These are phyloP conservation scores for Globisporangium carolinianum DNA, from an alignment of 352 stramenopile genomes.

Conservation along the genomic window DNA sequence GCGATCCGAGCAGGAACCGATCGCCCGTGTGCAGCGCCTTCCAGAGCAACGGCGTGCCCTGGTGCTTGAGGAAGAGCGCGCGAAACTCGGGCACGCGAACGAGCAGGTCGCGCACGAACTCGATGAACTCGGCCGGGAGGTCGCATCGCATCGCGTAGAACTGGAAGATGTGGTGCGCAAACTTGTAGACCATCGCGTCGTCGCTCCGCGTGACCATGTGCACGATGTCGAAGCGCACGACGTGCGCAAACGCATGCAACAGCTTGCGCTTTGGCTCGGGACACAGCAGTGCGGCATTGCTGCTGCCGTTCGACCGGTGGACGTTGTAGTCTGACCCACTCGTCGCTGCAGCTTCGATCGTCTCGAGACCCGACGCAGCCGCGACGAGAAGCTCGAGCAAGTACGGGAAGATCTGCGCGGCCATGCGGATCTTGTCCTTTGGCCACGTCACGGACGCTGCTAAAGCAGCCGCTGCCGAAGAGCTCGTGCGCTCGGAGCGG, in stretches of 20 bases:
- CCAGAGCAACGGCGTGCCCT: constrained; percentile 36
- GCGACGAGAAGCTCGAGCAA: constrained; percentile 32
- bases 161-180: constrained; percentile 44
- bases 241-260: constrained; percentile 23
- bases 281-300: too few relatives aligned
- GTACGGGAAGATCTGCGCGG: constrained; percentile 24
- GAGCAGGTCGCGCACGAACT: constrained; percentile 36
- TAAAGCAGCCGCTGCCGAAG: neutral
- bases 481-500: neutral
- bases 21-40: constrained; percentile 33
- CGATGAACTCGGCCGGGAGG: constrained; percentile 27
- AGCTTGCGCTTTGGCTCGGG: constrained; percentile 16
- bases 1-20: constrained; percentile 5
- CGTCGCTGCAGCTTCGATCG: constrained; percentile 6
- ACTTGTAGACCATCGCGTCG: constrained; percentile 26
- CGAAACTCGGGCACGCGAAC: constrained; percentile 26
- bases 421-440: constrained; percentile 28
- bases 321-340: neutral
- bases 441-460: constrained; percentile 12
- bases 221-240: constrained; percentile 31
- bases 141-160: constrained; percentile 27
- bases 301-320: neutral
- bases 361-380: constrained; percentile 19
- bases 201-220: constrained; percentile 29
- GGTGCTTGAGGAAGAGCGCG: constrained; percentile 34